These are phyloP conservation scores for Ceratobasidium sp. DNA, from an alignment of 1,284 basidiomycete genomes.

Conservation along the genomic window DNA sequence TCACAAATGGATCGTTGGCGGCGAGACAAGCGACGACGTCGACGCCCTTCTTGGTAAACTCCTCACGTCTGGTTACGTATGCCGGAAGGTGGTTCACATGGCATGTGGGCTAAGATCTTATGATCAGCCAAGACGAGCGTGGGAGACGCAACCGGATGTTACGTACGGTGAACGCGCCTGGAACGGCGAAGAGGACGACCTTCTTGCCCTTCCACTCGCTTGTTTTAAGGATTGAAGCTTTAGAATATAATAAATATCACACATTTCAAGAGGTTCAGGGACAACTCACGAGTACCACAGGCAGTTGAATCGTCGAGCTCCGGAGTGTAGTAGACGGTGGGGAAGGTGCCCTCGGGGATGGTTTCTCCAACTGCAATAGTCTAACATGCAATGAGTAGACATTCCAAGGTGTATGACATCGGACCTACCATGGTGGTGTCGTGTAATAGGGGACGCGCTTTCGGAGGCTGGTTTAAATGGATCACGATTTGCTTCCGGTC, in stretches of 20 bases:
- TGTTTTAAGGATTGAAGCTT: conserved; percentile 63
- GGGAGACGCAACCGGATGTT: conserved; percentile 34
- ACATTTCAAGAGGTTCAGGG: background rate
- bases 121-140: conserved; percentile 46
- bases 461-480: background rate
- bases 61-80: conserved; percentile 72
- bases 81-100: conserved; percentile 79
- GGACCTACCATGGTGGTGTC: conserved; percentile 1
- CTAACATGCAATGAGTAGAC: background rate
- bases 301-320: conserved; percentile 69
- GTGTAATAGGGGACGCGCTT: no score
- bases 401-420: background rate
- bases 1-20: conserved; percentile 82
- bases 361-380: conserved; percentile 72
- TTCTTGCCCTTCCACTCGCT: conserved; percentile 86
- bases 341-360: conserved; percentile 73
- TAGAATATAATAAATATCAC: background rate
- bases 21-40: conserved; percentile 78
- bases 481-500: no score
- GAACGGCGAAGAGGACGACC: conserved; percentile 81
- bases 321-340: conserved; percentile 72
- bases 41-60: conserved; percentile 80
- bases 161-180: conserved; percentile 82
- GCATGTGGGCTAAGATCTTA: conserved; percentile 71
- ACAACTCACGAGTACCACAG: conserved; percentile 54